Conservation (phyloP, 495 filamentous ascomycete genomes). For the Elasticomyces elasticus region DNA sequence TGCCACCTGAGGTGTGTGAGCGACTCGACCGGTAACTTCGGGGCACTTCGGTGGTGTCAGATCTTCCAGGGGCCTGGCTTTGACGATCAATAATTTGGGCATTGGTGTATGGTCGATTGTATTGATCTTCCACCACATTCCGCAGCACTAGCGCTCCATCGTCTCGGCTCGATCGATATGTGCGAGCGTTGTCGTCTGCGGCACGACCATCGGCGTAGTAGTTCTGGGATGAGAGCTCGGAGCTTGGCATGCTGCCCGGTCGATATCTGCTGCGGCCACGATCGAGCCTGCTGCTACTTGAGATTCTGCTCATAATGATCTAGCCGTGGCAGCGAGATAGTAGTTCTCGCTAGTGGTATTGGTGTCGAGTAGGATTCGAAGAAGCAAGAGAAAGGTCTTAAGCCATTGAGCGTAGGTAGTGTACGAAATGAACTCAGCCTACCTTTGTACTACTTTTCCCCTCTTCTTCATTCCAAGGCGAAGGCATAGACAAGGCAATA, state of each 20-base stretch:
- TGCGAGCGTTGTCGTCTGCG: background rate
- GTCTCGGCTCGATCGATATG: background rate
- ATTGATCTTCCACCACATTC: too few species aligned
- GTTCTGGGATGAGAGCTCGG: background rate
- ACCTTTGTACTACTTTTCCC: background rate
- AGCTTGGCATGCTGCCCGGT: background rate
- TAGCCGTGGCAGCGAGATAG: background rate
- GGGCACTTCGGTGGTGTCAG: too few species aligned
- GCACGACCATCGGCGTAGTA: background rate
- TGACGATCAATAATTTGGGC: too few species aligned
- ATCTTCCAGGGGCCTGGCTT: too few species aligned
- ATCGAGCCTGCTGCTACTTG: background rate
- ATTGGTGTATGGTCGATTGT: too few species aligned
- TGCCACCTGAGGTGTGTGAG: background rate
- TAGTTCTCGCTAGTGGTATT: background rate
- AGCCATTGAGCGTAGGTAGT: too few species aligned
- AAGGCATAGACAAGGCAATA: background rate
- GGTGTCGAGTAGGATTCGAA: background rate
- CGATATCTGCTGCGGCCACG: background rate
- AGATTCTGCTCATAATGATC: background rate
- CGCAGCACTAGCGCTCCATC: background rate
- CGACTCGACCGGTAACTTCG: background rate
- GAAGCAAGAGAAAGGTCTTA: background rate
- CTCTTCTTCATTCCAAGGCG: background rate
- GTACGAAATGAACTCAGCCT: too few species aligned